These are phyloP conservation scores for Phytophthora meadii DNA, from an alignment of 352 stramenopile species.

Conservation along the genomic window DNA sequence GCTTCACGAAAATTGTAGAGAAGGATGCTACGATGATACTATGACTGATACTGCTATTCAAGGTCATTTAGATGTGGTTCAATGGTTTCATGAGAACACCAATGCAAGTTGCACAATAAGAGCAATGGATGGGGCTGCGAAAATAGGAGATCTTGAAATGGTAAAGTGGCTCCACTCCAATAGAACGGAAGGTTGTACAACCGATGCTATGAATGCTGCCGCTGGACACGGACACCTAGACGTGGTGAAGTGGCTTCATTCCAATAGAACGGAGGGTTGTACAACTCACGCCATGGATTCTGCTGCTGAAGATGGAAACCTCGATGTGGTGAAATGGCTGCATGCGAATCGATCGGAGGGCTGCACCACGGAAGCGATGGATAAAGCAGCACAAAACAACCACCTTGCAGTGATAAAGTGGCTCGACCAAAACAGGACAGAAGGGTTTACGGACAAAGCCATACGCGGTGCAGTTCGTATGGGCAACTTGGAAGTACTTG, in stretches of 20 bases:
- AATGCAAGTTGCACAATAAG: no score
- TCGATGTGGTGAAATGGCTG: slow-evolving; percentile 1
- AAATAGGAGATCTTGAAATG: no score
- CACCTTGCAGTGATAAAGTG: neutral
- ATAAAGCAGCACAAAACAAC: neutral
- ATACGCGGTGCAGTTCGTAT: neutral
- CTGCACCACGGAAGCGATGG: neutral
- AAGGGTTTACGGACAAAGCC: neutral
- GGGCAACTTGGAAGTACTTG: neutral
- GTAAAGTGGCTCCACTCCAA: neutral
- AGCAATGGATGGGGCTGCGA: no score
- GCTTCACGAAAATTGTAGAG: neutral
- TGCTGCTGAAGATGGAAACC: neutral
- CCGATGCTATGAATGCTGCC: neutral
- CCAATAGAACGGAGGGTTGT: neutral
- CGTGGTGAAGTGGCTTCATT: neutral
- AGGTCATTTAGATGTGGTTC: neutral
- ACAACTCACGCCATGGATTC: neutral
- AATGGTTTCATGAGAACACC: neutral
- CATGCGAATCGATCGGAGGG: neutral
- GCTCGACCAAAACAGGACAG: neutral
- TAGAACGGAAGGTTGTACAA: neutral
- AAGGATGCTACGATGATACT: neutral
- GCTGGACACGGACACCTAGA: neutral
- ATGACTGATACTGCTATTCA: neutral